These are phyloP conservation scores for Tetracentron sinense DNA, from an alignment of 164 flowering plant species.

Conservation along the genomic window DNA sequence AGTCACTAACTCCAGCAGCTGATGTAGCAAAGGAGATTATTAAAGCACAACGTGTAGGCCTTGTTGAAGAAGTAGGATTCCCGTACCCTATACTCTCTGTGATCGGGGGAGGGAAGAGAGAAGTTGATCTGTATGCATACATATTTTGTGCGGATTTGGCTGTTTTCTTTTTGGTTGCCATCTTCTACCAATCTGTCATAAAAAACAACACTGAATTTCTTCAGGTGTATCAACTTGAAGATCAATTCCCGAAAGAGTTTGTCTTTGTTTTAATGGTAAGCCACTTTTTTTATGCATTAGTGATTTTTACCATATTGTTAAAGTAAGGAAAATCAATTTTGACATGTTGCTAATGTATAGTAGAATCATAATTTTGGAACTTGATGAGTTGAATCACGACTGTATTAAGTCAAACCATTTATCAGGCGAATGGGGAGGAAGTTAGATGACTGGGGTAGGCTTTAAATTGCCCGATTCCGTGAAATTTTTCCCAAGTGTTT, in stretches of 20 bases:
- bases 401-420: too few relatives aligned
- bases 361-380: background rate
- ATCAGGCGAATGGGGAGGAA: background rate
- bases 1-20: slow-evolving; percentile 82
- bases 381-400: background rate
- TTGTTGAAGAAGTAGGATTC: slow-evolving; percentile 65
- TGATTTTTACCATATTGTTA: too few relatives aligned
- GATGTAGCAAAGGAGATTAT: slow-evolving; percentile 84
- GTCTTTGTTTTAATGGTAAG: slow-evolving; percentile 84
- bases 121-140: slow-evolving; percentile 96
- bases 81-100: slow-evolving; percentile 81
- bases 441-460: background rate
- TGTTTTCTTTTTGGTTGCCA: slow-evolving; percentile 88
- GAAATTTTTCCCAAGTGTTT: background rate
- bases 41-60: slow-evolving; percentile 43
- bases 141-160: slow-evolving; percentile 86
- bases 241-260: slow-evolving; percentile 94
- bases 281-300: background rate
- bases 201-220: slow-evolving; percentile 84
- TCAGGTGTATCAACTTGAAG: slow-evolving; percentile 96
- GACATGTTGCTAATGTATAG: background rate
- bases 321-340: too few relatives aligned
- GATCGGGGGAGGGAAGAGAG: slow-evolving; percentile 92
- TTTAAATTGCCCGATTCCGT: background rate
- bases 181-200: slow-evolving; percentile 84